phyloP scores from a whole-genome alignment of 768 basidiomycete genomes.

The Mycena leptocephala region DNA sequence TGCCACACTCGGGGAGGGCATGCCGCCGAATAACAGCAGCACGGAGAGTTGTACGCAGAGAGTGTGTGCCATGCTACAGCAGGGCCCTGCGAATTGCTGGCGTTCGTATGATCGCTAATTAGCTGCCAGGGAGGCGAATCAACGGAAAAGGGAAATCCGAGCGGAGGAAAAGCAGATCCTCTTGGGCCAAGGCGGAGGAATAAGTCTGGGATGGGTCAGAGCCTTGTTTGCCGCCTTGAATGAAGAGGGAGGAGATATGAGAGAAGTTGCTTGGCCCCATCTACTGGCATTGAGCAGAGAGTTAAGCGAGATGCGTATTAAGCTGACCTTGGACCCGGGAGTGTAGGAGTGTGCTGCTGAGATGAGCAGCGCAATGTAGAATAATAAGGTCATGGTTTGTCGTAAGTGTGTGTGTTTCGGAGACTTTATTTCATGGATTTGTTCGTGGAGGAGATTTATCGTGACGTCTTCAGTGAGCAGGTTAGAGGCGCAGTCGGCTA shows the following conservation, averaged over 20 bases:
- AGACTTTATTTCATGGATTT: slow-evolving; percentile 23
- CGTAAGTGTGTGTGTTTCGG: slow-evolving; percentile 18
- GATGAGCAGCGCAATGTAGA: slow-evolving; percentile 37
- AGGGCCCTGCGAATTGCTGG: slow-evolving; percentile 67
- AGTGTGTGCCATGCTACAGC: slow-evolving; percentile 87
- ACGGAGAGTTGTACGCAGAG: slow-evolving; percentile 72
- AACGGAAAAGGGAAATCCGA: slow-evolving; percentile 72
- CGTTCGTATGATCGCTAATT: slow-evolving; percentile 63
- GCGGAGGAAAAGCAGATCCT: slow-evolving; percentile 82
- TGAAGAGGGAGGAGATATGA: slow-evolving; percentile 74
- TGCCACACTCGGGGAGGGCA: slow-evolving; percentile 72
- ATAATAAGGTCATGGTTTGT: slow-evolving; percentile 30
- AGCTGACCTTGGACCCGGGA: slow-evolving; percentile 26
- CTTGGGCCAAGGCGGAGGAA: slow-evolving; percentile 79
- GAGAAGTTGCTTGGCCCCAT: slow-evolving; percentile 86
- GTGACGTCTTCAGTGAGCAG: slow-evolving; percentile 31
- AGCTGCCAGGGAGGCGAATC: slow-evolving; percentile 81
- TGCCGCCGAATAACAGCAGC: slow-evolving; percentile 83
- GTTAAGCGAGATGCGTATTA: not conserved
- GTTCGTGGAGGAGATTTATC: not conserved
- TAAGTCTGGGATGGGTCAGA: slow-evolving; percentile 79
- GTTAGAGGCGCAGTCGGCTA: not conserved
- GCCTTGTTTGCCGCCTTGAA: slow-evolving; percentile 90
- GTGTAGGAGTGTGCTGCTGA: slow-evolving; percentile 36
- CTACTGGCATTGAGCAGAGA: slow-evolving; percentile 53